Percentiles rank a stretch among this genome's conserved stretches.
Conservation (phyloP, 257 asterid species). For the Petunia axillaris region DNA sequence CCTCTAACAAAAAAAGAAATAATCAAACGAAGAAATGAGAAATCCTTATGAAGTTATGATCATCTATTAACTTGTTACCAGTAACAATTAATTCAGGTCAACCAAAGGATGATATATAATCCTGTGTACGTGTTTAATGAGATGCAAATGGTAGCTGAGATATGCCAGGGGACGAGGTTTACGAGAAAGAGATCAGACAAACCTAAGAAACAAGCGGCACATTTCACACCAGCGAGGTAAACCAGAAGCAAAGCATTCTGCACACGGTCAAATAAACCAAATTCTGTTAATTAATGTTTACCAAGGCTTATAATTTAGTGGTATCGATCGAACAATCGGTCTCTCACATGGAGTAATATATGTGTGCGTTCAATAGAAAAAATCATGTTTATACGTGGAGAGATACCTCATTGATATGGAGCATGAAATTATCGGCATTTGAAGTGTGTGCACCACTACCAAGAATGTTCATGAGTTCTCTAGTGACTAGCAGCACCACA, state of each 20-base stretch:
- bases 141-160: neutral
- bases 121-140: no score
- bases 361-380: neutral
- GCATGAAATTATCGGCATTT: conserved; percentile 36
- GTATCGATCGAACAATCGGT: no score
- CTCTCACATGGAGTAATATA: no score
- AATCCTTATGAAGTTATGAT: no score
- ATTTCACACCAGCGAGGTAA: conserved; percentile 74
- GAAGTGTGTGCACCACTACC: conserved; percentile 41
- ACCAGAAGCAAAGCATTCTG: conserved; percentile 83
- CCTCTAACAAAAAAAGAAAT: conserved; percentile 52
- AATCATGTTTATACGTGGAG: neutral
- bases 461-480: conserved; percentile 70
- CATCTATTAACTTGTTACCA: no score
- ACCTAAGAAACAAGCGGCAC: conserved; percentile 86
- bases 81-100: no score
- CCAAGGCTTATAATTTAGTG: no score
- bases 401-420: conserved; percentile 57
- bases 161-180: neutral
- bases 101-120: no score
- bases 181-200: conserved; percentile 14
- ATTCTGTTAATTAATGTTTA: no score
- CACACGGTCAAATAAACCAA: conserved; percentile 13
- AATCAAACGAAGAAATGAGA: no score
- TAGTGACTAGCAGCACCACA: conserved; percentile 55